These are phyloP conservation scores for Phytophthora tubulina DNA, from an alignment of 352 stramenopile species.

Conservation along the genomic window DNA sequence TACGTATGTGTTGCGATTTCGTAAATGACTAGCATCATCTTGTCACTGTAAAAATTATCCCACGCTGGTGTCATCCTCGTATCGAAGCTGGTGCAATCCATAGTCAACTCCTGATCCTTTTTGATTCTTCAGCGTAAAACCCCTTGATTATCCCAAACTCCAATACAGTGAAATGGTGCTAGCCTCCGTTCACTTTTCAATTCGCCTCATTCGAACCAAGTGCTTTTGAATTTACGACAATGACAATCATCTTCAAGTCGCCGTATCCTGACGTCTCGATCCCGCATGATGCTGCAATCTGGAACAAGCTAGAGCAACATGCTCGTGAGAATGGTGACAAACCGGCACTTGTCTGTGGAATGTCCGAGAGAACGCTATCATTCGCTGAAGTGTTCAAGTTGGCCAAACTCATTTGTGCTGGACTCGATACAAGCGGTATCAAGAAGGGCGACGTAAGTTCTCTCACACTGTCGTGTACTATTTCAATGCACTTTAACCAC, in stretches of 20 bases:
- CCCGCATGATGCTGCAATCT: conserved; percentile 48
- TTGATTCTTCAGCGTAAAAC: neutral
- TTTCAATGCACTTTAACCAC: neutral
- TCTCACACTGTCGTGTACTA: neutral
- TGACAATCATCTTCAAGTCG: conserved; percentile 55
- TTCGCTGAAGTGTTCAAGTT: conserved; percentile 42
- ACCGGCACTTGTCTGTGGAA: conserved; percentile 49
- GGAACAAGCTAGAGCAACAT: conserved; percentile 53
- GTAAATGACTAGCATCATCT: neutral
- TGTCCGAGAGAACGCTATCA: conserved; percentile 46
- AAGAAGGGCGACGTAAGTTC: conserved; percentile 56
- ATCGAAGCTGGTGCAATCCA: conserved; percentile 7
- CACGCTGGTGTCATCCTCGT: neutral
- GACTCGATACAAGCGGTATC: conserved; percentile 46
- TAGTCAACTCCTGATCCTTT: neutral
- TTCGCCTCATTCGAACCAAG: conserved; percentile 7
- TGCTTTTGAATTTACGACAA: conserved; percentile 23
- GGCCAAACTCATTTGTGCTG: conserved; percentile 38
- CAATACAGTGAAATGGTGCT: neutral
- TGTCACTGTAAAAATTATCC: neutral
- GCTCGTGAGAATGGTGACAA: conserved; percentile 38
- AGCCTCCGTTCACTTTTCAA: conserved; percentile 27
- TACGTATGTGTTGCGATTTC: neutral
- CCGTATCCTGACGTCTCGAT: conserved; percentile 40
- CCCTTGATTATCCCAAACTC: neutral